phyloP scores from a whole-genome alignment of 2,329 filamentous ascomycete species.

The Aspergillus fructus region DNA sequence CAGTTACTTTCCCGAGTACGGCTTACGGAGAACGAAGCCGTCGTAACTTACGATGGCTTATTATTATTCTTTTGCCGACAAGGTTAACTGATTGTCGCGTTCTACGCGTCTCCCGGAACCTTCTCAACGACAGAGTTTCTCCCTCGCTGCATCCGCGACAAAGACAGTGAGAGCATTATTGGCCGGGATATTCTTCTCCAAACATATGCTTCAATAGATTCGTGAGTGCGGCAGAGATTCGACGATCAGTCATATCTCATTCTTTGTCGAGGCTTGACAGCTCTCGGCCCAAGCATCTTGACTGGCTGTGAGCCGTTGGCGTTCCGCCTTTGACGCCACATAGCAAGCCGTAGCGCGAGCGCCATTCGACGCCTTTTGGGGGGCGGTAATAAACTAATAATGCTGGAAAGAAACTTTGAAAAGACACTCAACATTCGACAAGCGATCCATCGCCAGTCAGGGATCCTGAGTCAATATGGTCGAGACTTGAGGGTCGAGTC shows the following conservation, averaged over 20 bases:
- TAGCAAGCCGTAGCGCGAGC: neutral
- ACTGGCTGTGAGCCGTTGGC: neutral
- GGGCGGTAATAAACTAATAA: neutral
- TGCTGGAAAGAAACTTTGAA: neutral
- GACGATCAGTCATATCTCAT: conserved; percentile 9
- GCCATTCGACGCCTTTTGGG: neutral
- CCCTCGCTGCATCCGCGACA: neutral
- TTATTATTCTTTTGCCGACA: neutral
- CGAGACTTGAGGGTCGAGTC: neutral
- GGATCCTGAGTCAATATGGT: neutral
- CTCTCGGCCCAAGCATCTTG: neutral
- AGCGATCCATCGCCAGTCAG: neutral
- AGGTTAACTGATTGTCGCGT: neutral
- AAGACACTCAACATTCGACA: neutral
- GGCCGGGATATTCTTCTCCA: neutral
- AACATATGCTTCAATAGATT: conserved; percentile 8
- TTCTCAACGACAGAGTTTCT: neutral
- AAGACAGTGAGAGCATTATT: neutral
- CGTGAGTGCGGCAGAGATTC: neutral
- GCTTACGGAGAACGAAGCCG: neutral
- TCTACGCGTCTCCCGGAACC: neutral
- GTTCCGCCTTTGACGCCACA: neutral
- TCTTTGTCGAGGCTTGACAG: conserved; percentile 8
- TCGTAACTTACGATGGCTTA: neutral
- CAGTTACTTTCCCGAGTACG: neutral